Evolutionary conservation across 1,284 basidiomycete genomes (phyloP).

Genomic region (Peniophora sp.): DNA sequence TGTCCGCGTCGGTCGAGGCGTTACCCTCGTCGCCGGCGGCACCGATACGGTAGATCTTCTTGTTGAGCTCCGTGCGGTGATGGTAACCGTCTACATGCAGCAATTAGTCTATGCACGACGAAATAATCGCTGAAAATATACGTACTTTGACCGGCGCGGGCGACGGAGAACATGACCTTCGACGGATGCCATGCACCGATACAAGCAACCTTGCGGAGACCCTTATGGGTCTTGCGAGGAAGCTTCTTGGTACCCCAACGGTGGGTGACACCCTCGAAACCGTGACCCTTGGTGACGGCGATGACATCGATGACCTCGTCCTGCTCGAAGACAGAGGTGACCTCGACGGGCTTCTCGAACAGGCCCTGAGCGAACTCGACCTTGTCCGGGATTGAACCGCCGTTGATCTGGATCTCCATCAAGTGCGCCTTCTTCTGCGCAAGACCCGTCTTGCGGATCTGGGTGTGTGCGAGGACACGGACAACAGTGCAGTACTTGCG

Average conservation of each 20-base stretch:
- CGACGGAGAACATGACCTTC: slow-evolving; percentile 99
- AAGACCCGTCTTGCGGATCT: slow-evolving; percentile 96
- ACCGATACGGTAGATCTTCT: slow-evolving; percentile 98
- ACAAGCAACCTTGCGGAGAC: slow-evolving; percentile 99
- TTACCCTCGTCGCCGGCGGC: slow-evolving; percentile 76
- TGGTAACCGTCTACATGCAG: slow-evolving; percentile 83
- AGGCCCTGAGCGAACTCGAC: slow-evolving; percentile 93
- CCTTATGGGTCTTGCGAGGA: slow-evolving; percentile 98
- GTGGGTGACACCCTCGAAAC: slow-evolving; percentile 99
- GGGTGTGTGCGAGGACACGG: slow-evolving; percentile 98
- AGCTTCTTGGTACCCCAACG: slow-evolving; percentile 99
- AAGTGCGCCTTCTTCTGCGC: slow-evolving; percentile 99
- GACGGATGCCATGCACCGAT: slow-evolving; percentile 99
- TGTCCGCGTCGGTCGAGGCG: slow-evolving; percentile 90
- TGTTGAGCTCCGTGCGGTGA: slow-evolving; percentile 97
- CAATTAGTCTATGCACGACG: slow-evolving; percentile 10
- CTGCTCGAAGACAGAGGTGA: slow-evolving; percentile 87
- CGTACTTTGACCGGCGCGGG: slow-evolving; percentile 98
- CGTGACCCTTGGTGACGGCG: slow-evolving; percentile 99
- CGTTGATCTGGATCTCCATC: slow-evolving; percentile 99
- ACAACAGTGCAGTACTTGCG: slow-evolving; percentile 99
- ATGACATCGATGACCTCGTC: slow-evolving; percentile 97
- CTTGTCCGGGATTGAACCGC: slow-evolving; percentile 95
- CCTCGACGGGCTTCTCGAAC: slow-evolving; percentile 96
- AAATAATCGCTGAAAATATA: slow-evolving; percentile 9